Conservation (phyloP, 441 rosid species). For the Pelargonium fulgidum region DNA sequence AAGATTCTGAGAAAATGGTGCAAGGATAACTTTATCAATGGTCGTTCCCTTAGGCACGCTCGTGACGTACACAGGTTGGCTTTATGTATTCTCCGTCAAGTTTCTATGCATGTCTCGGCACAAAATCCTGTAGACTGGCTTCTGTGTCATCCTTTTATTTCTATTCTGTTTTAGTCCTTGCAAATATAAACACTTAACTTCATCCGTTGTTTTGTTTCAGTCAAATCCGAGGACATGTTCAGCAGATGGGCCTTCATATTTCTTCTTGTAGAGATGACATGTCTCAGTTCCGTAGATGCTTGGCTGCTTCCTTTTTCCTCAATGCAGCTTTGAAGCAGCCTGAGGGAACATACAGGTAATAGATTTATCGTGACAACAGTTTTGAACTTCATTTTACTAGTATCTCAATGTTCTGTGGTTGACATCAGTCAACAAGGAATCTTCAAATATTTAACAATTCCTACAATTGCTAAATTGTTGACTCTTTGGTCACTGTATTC, state of each 20-base stretch:
- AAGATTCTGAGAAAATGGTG: constrained; percentile 83
- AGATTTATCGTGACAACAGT: neutral
- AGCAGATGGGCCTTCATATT: constrained; percentile 67
- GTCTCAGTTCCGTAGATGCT: constrained; percentile 79
- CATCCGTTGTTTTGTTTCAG: constrained; percentile 36
- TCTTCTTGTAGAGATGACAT: constrained; percentile 76
- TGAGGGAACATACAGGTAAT: constrained; percentile 66
- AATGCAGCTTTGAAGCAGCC: constrained; percentile 89
- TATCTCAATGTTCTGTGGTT: constrained; percentile 10
- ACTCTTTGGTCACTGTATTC: constrained; percentile 6
- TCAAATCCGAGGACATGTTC: constrained; percentile 64
- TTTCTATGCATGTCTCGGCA: constrained; percentile 7
- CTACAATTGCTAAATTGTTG: neutral
- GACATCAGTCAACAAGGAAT: neutral
- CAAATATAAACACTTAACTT: constrained; percentile 8
- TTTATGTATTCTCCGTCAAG: neutral
- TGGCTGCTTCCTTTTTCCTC: constrained; percentile 83
- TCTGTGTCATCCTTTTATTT: neutral
- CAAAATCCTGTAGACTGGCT: neutral
- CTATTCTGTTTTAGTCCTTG: neutral
- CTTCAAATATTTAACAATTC: neutral
- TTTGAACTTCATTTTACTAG: constrained; percentile 15
- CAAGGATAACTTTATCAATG: constrained; percentile 64
- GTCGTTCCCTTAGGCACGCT: constrained; percentile 74
- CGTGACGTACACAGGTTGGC: constrained; percentile 74